Conservation (phyloP, 2,329 filamentous ascomycete species). For the Scleromitrula shiraiana region DNA sequence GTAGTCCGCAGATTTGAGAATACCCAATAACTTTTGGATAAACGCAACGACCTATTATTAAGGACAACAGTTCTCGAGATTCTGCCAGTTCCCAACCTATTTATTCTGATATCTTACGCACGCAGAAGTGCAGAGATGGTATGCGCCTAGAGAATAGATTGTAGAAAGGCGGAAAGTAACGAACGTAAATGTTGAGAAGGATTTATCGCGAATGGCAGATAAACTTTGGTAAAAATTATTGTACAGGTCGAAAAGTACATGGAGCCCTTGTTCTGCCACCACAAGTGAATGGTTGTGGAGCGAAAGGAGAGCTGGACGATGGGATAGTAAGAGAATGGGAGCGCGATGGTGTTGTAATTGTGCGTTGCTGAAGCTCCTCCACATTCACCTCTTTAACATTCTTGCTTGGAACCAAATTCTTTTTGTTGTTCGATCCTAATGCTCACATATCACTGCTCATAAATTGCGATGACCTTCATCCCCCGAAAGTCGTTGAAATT, state of each 20-base stretch:
- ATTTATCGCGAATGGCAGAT: not conserved
- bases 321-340: constrained; percentile 3
- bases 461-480: constrained; percentile 14
- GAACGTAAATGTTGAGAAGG: constrained; percentile 11
- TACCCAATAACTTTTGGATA: not conserved
- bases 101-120: constrained; percentile 4
- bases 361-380: constrained; percentile 10
- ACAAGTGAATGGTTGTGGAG: constrained; percentile 15
- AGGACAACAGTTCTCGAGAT: not conserved
- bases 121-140: constrained; percentile 12
- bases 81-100: constrained; percentile 3
- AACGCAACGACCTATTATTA: constrained; percentile 1
- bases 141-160: constrained; percentile 13
- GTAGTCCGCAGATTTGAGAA: not conserved
- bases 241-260: constrained; percentile 18
- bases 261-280: constrained; percentile 13
- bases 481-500: constrained; percentile 18
- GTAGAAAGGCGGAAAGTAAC: constrained; percentile 8
- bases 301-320: constrained; percentile 9
- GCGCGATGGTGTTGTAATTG: constrained; percentile 2
- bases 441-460: constrained; percentile 25
- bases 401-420: constrained; percentile 11
- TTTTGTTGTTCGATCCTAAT: constrained; percentile 1
- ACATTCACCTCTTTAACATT: constrained; percentile 20
- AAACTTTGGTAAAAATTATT: not conserved